Percentiles rank a stretch among this genome's conserved stretches.
phyloP scores from a whole-genome alignment of 495 filamentous ascomycete genomes.

The Penicillium psychrofluorescens region DNA sequence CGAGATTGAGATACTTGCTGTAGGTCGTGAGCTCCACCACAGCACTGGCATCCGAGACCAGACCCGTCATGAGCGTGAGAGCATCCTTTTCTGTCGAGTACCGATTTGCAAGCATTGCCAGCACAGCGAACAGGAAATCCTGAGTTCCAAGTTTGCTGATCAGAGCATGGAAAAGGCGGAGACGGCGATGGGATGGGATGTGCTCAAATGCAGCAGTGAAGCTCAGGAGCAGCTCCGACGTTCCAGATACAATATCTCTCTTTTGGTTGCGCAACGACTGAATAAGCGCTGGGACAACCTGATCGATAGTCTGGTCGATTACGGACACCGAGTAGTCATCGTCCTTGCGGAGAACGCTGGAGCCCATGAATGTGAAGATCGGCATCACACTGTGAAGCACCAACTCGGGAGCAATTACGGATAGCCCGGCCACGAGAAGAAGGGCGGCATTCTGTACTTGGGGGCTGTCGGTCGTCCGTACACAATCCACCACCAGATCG shows the following conservation, averaged over 20 bases:
- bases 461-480: conserved; percentile 78
- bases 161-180: conserved; percentile 72
- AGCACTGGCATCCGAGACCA: conserved; percentile 47
- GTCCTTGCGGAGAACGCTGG: conserved; percentile 76
- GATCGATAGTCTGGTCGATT: conserved; percentile 74
- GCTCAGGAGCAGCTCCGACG: conserved; percentile 79
- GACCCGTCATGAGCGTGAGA: conserved; percentile 34
- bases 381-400: conserved; percentile 97
- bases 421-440: conserved; percentile 77
- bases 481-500: conserved; percentile 84
- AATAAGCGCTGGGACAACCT: conserved; percentile 86
- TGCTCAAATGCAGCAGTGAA: conserved; percentile 94
- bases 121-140: conserved; percentile 56
- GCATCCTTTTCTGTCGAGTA: conserved; percentile 39
- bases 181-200: conserved; percentile 76
- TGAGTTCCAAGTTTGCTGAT: conserved; percentile 70
- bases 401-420: conserved; percentile 74
- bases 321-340: conserved; percentile 96
- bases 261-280: conserved; percentile 74
- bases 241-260: conserved; percentile 66
- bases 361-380: conserved; percentile 96
- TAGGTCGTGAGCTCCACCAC: conserved; percentile 60
- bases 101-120: conserved; percentile 39
- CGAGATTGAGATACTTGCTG: conserved; percentile 62
- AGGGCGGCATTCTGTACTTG: conserved; percentile 88